A percentile compares a stretch with the other conserved stretches of the same genome.
phyloP scores from a whole-genome alignment of 352 stramenopile species.

The Globisporangium cylindrosporum region DNA sequence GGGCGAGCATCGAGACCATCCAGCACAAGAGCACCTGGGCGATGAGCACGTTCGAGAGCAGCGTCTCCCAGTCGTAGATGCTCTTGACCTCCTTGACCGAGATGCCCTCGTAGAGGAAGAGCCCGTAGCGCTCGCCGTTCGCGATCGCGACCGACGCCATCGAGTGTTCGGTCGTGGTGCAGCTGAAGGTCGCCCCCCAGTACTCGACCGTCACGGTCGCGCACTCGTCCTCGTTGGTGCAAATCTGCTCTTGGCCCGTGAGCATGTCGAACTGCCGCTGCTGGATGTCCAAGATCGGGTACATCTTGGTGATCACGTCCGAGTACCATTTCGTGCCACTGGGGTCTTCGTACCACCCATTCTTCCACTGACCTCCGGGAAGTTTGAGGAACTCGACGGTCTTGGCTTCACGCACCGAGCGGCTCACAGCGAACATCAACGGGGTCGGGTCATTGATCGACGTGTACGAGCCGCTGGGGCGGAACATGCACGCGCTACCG shows the following conservation, averaged over 20 bases:
- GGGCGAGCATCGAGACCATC: background rate
- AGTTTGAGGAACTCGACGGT: background rate
- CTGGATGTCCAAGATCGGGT: background rate
- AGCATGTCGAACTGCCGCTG: background rate
- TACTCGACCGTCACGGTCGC: background rate
- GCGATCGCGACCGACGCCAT: background rate
- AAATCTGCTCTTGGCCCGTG: background rate
- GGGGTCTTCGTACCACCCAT: background rate
- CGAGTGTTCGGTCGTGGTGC: background rate
- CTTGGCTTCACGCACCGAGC: background rate
- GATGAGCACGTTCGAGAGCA: background rate
- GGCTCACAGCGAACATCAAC: background rate
- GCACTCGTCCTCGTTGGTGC: background rate
- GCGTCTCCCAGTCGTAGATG: background rate
- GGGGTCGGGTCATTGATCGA: background rate
- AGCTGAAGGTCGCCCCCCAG: background rate
- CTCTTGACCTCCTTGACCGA: background rate
- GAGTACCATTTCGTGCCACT: background rate
- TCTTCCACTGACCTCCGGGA: background rate
- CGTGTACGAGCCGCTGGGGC: background rate
- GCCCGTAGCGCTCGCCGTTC: background rate
- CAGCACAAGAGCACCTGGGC: background rate
- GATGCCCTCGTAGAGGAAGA: background rate
- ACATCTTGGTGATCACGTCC: background rate
- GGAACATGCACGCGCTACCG: background rate